A percentile compares a stretch with the other conserved stretches of the same genome.
These are phyloP conservation scores for Asterophora lycoperdoides DNA, from an alignment of 768 basidiomycete species.

Conservation along the genomic window DNA sequence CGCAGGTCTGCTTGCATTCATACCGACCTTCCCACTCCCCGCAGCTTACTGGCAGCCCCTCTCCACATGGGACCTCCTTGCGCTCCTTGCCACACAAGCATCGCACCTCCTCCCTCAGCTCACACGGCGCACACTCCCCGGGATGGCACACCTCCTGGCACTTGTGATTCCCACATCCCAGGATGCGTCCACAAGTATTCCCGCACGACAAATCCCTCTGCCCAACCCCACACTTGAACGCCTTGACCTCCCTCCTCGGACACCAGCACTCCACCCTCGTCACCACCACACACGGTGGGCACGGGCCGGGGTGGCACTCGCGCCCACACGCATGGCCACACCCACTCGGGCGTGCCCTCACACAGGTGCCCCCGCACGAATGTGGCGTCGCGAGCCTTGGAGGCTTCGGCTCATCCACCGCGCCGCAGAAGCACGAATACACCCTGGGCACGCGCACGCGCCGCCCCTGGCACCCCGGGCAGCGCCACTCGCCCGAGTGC, in stretches of 20 bases:
- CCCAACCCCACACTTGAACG: constrained; percentile 53
- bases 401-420: constrained; percentile 67
- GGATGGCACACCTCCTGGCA: constrained; percentile 74
- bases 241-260: constrained; percentile 51
- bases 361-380: constrained; percentile 70
- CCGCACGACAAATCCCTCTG: constrained; percentile 39
- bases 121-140: constrained; percentile 69
- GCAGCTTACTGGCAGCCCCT: constrained; percentile 36
- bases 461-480: constrained; percentile 88
- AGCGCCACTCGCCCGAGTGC: constrained; percentile 79
- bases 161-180: constrained; percentile 69
- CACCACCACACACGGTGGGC: constrained; percentile 87
- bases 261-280: constrained; percentile 79
- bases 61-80: constrained; percentile 62
- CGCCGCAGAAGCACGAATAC: constrained; percentile 78
- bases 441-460: constrained; percentile 59
- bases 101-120: constrained; percentile 41
- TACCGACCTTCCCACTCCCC: constrained; percentile 61
- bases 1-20: constrained; percentile 57
- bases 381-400: constrained; percentile 69
- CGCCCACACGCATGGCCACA: constrained; percentile 85
- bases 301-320: constrained; percentile 92
- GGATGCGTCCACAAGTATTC: constrained; percentile 36
- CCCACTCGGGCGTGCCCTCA: constrained; percentile 46
- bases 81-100: constrained; percentile 83